These are phyloP conservation scores for Scedosporium dehoogii DNA, from an alignment of 2,329 filamentous ascomycete species.

Conservation along the genomic window DNA sequence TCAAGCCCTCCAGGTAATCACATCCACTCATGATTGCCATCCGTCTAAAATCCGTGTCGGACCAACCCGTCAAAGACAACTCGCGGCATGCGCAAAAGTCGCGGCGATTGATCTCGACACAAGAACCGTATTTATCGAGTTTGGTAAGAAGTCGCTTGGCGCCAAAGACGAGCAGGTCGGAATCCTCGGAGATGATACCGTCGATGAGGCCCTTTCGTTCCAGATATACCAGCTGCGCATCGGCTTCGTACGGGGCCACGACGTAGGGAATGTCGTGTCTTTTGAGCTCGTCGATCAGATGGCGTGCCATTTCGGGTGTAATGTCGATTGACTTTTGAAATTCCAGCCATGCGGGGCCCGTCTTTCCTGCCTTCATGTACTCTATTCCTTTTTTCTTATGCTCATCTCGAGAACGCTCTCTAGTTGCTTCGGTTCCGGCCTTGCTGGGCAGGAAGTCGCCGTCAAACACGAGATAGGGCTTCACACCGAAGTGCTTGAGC, in stretches of 20 bases:
- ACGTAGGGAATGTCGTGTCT: conserved; percentile 70
- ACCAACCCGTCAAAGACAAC: conserved; percentile 83
- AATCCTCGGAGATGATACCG: conserved; percentile 92
- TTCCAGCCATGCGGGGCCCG: conserved; percentile 70
- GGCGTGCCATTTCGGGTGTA: conserved; percentile 88
- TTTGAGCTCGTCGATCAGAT: conserved; percentile 87
- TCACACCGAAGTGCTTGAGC: conserved; percentile 87
- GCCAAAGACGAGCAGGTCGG: conserved; percentile 90
- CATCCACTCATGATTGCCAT: conserved; percentile 98
- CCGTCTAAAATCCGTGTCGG: conserved; percentile 77
- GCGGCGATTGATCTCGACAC: conserved; percentile 79
- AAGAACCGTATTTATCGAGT: conserved; percentile 86
- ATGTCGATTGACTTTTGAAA: conserved; percentile 94
- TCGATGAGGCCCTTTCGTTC: conserved; percentile 75
- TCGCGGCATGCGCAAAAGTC: conserved; percentile 87
- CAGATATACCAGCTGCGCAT: conserved; percentile 91
- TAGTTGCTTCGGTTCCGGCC: conserved; percentile 69
- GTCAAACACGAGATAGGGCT: conserved; percentile 93
- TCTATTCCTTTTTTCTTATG: conserved; percentile 68
- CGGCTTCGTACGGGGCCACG: conserved; percentile 94
- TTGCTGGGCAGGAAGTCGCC: conserved; percentile 94
- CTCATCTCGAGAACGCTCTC: conserved; percentile 65
- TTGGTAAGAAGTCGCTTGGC: conserved; percentile 87
- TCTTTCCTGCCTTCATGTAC: conserved; percentile 71
- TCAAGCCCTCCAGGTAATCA: conserved; percentile 84